phyloP scores from a whole-genome alignment of 257 asterid species.

The Rhazya stricta region DNA sequence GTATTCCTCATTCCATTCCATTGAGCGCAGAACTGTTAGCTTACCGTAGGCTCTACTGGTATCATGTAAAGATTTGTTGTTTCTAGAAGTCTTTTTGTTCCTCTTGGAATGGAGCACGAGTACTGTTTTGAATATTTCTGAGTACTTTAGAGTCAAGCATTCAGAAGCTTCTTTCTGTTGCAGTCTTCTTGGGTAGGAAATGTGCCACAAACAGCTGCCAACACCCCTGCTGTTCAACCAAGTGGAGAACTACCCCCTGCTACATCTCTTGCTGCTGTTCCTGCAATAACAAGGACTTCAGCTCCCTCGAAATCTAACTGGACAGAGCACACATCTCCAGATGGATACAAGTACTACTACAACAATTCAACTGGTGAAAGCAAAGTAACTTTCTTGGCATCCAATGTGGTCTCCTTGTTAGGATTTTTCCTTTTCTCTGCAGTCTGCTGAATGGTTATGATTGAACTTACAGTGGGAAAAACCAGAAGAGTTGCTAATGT shows the following conservation, averaged over 20 bases:
- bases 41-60: neutral
- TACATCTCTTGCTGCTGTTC: conserved; percentile 28
- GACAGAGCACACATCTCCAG: conserved; percentile 94
- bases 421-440: neutral
- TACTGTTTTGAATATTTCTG: neutral
- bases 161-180: conserved; percentile 7
- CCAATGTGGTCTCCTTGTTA: neutral
- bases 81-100: neutral
- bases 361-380: conserved; percentile 86
- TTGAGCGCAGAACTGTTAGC: neutral
- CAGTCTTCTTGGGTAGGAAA: conserved; percentile 68
- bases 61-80: neutral
- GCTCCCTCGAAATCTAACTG: conserved; percentile 49
- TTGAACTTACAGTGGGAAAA: conserved; percentile 74
- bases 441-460: neutral
- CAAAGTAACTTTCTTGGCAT: conserved; percentile 49
- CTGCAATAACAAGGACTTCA: conserved; percentile 25
- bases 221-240: conserved; percentile 32
- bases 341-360: conserved; percentile 89
- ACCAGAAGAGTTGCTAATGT: conserved; percentile 64
- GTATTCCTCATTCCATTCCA: neutral
- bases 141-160: neutral
- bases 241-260: conserved; percentile 41
- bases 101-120: neutral
- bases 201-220: conserved; percentile 38